These are phyloP conservation scores for Phytopythium cucurbitacearum DNA, from an alignment of 352 stramenopile species.

Conservation along the genomic window DNA sequence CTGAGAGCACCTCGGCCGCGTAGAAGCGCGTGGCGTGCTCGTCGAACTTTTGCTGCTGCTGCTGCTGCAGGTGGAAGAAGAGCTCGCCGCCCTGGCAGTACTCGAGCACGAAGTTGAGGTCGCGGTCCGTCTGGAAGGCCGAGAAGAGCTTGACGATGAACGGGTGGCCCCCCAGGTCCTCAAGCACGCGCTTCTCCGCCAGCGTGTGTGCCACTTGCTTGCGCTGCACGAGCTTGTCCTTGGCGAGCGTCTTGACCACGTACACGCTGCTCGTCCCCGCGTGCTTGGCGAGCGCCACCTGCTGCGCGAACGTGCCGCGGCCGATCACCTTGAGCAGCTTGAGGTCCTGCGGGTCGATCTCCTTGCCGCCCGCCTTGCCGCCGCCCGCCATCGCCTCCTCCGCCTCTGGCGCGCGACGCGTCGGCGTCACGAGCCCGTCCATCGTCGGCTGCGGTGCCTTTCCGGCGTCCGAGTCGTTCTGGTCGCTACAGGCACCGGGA, in stretches of 20 bases:
- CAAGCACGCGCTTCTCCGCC: conserved; percentile 73
- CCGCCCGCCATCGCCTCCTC: background rate
- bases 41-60: conserved; percentile 63
- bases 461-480: too few relatives aligned
- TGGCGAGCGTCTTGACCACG: conserved; percentile 82
- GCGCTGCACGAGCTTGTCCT: conserved; percentile 62
- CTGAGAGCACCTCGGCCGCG: conserved; percentile 67
- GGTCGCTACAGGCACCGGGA: background rate
- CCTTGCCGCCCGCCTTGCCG: background rate
- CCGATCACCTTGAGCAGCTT: conserved; percentile 84
- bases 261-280: conserved; percentile 47
- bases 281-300: conserved; percentile 72
- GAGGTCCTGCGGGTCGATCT: conserved; percentile 61
- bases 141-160: conserved; percentile 79
- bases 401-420: background rate
- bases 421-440: background rate
- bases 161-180: conserved; percentile 53
- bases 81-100: conserved; percentile 83
- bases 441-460: too few relatives aligned
- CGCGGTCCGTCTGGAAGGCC: conserved; percentile 67
- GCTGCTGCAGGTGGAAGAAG: conserved; percentile 84
- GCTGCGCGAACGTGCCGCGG: conserved; percentile 76
- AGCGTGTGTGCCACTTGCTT: conserved; percentile 81
- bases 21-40: conserved; percentile 66
- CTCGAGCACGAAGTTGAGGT: conserved; percentile 84